Evolutionary conservation across 768 basidiomycete species (phyloP), one percentile per base, ranked within the genome.

Genomic region (Auriscalpium vulgare): DNA sequence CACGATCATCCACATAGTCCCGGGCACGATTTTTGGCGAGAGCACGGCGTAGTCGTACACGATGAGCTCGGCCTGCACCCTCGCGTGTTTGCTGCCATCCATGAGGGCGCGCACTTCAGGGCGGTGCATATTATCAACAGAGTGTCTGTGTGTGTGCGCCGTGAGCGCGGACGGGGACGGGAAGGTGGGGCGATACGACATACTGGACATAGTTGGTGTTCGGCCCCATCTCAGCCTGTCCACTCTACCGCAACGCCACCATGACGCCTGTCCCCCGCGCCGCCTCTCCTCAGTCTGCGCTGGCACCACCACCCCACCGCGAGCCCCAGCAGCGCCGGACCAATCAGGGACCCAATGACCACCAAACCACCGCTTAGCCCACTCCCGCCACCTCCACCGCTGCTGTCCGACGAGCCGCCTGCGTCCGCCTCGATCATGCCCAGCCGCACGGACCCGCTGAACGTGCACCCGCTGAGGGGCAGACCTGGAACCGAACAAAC

Each of bases 381-480:
- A 37, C 74, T 74, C 4, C 74, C 72, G 11, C 71, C 65, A 0
- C 62, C 59, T 0, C 51, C 35, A 17, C 51, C 38, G 9, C 55
- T 58, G n/a, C 60, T 62, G 13, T 65, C 47, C 16, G 74, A 55
- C 2, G 69, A 62, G 8, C 63, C 51, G 8, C 70, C 73, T 34
- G 72, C 66, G 4, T 75, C 68, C 45, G 68, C 73, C 65, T 93
- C 85, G 54, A 97, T 84, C 38, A 88, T 83, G 56, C 76, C 78
- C 67, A 95, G 92, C 3, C 78, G 72, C 14, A 97, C 84, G 68
- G 94, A 97, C 71, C 97, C 95, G 23, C 95, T 95, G 62, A 87
- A 94, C 0, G 72, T 74, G 68, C 95, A 97, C 0, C 79, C 81
- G 52, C 77, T 77, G 10, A 97, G 74, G 5, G 75, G 62, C n/a